Evolutionary conservation across 2,329 filamentous ascomycete genomes (phyloP).

Genomic region (Aciculosporium take): DNA sequence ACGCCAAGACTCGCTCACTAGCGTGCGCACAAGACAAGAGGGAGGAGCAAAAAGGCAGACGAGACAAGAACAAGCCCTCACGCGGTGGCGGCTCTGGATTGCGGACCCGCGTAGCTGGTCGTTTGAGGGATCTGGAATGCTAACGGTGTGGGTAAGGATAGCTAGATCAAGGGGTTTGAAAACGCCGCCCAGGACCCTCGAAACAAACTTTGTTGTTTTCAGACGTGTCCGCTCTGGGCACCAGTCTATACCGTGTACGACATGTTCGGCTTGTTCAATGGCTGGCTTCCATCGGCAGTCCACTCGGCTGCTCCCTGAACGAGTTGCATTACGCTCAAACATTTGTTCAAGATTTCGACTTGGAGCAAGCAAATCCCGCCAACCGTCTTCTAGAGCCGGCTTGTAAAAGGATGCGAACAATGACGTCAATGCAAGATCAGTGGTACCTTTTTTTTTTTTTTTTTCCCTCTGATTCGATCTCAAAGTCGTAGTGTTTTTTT

Average conservation of each 20-base stretch:
- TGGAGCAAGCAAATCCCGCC: too few species aligned
- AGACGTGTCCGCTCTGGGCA: background rate
- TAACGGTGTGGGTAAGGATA: background rate
- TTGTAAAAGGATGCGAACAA: background rate
- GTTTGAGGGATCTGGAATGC: constrained; percentile 1
- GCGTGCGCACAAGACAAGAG: background rate
- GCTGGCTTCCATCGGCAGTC: too few species aligned
- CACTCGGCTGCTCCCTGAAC: too few species aligned
- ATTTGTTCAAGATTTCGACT: too few species aligned
- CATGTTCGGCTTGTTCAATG: too few species aligned
- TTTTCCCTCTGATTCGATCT: too few species aligned
- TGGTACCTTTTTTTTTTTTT: constrained; percentile 1
- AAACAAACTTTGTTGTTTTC: background rate
- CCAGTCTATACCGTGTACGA: background rate
- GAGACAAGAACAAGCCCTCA: background rate
- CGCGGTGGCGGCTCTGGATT: background rate
- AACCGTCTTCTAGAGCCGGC: too few species aligned
- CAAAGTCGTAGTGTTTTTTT: background rate
- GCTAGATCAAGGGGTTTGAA: background rate
- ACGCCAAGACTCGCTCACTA: background rate
- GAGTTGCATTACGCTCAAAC: too few species aligned
- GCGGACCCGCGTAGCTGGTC: background rate
- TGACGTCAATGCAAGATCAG: background rate
- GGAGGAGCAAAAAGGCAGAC: too few species aligned
- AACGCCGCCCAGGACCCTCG: background rate